Conservation (phyloP, 768 basidiomycete genomes). For the Tephrocybe sp. region DNA sequence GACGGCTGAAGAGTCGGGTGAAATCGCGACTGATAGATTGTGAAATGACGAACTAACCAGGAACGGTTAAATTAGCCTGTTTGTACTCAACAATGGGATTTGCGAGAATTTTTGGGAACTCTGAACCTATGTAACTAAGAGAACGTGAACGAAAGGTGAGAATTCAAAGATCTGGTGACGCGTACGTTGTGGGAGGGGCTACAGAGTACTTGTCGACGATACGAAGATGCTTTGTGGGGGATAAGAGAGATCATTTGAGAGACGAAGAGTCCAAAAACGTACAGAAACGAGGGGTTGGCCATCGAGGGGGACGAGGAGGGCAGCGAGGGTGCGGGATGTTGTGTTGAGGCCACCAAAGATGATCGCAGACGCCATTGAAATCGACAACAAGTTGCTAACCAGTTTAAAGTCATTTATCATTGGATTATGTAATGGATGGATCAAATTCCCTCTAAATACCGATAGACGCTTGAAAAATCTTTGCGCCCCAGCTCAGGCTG, state of each 20-base stretch:
- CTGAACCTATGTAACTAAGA: conserved; percentile 70
- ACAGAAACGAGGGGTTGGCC: conserved; percentile 75
- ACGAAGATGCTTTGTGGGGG: conserved; percentile 50
- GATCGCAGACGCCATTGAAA: conserved; percentile 58
- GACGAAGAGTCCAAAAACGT: conserved; percentile 23
- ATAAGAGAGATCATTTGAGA: conserved; percentile 15
- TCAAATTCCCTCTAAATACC: conserved; percentile 41
- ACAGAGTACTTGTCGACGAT: conserved; percentile 78
- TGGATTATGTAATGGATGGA: conserved; percentile 17
- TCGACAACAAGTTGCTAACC: conserved; percentile 20
- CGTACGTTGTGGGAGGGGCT: conserved; percentile 70
- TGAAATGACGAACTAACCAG: conserved; percentile 42
- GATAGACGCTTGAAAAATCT: conserved; percentile 84
- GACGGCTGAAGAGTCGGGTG: conserved; percentile 42
- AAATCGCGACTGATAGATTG: conserved; percentile 14
- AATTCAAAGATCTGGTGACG: conserved; percentile 23
- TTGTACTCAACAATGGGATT: conserved; percentile 74
- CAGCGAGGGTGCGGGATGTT: conserved; percentile 68
- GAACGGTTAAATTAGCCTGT: conserved; percentile 76
- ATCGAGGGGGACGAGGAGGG: conserved; percentile 61
- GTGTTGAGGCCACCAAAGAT: conserved; percentile 88
- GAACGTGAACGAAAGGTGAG: background rate
- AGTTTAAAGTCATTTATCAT: conserved; percentile 13
- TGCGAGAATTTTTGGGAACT: conserved; percentile 68
- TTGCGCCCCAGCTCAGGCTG: conserved; percentile 60